Percentiles rank a stretch among this genome's conserved stretches.
These are phyloP conservation scores for Phytopythium oedochilum DNA, from an alignment of 352 stramenopile genomes.

Conservation along the genomic window DNA sequence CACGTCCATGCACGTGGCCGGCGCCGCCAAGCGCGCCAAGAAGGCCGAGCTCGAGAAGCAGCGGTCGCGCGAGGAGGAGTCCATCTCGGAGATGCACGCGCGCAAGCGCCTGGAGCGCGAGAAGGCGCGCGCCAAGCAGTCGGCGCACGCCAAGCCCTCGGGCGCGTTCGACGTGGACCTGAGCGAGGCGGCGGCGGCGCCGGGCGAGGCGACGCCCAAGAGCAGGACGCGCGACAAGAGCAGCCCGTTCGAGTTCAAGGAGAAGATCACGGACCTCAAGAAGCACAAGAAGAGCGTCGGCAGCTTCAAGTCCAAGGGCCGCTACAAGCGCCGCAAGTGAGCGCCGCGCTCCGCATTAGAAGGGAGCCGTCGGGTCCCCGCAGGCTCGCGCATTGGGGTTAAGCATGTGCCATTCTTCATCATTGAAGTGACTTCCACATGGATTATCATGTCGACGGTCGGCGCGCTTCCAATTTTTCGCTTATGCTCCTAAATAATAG, in stretches of 20 bases:
- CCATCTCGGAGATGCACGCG: conserved; percentile 74
- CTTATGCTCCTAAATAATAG: no score
- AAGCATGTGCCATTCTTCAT: no score
- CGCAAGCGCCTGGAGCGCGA: conserved; percentile 77
- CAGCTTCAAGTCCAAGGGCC: conserved; percentile 90
- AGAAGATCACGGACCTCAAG: conserved; percentile 90
- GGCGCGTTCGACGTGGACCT: conserved; percentile 77
- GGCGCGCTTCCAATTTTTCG: no score
- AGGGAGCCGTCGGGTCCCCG: no score
- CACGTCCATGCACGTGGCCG: conserved; percentile 72
- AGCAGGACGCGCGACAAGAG: conserved; percentile 41
- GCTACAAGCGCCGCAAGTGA: conserved; percentile 84
- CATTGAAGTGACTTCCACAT: no score
- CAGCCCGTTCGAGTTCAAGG: conserved; percentile 83
- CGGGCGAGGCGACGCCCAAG: conserved; percentile 22
- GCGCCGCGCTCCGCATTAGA: not conserved
- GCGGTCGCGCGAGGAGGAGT: conserved; percentile 62
- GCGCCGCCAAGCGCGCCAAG: conserved; percentile 78
- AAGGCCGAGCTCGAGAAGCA: conserved; percentile 54
- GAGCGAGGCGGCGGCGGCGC: conserved; percentile 15
- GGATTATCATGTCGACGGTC: no score
- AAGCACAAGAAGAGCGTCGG: conserved; percentile 86
- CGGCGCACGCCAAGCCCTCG: conserved; percentile 34
- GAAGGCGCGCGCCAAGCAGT: conserved; percentile 52
- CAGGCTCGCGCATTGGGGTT: no score